Base-by-base conservation (phyloP, 23 red algal species). In the Gracilaria vermiculophylla region DNA sequence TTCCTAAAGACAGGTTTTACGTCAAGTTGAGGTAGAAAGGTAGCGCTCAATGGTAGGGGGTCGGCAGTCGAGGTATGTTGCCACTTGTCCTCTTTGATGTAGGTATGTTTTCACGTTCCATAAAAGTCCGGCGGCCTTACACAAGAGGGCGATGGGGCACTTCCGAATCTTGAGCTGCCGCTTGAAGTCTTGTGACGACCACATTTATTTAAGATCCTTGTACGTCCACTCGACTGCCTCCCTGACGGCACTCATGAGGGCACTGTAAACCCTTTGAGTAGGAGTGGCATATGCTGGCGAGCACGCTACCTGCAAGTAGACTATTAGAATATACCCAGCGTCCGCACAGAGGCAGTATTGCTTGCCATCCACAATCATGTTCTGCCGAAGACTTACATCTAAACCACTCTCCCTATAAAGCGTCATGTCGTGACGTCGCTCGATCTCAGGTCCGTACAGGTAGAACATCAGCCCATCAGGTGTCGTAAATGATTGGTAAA, bases 191-290 rank as follows among this genome's bases (percentile, higher is more conserved):
- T n/a, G n/a, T n/a, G n/a, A n/a, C n/a, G n/a, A n/a, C n/a, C 80
- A 69, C 80, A 85, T 85, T 41, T 85, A 27, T 54, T 85, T 69
- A 10, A 70, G 42, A 41, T 71, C 80, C 3, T 67, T 72, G 61
- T 85, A 69, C 5, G 23, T 43, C 2, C 20, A 72, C 36, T 85
- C 55, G 5, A 85, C 80, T 67, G 80, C 55, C 21, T 16, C 60
- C 0, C 34, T 16, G 47, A 42, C 58, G 15, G 56, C 12, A 34
- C 60, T 85, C 80, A 85, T 85, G 11, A 0, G 24, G 4, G 4
- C 24, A 45, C 53, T 79, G 17, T 79, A 79, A 20, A 29, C 23
- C 5, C 5, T 13, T 24, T 79, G 40, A 6, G 44, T 43, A 9
- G 5, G 7, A 27, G 53, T 14, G 9, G 80, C 56, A 34, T 11